Evolutionary conservation across 495 filamentous ascomycete species (phyloP).

Genomic region (Geoglossum glabrum): DNA sequence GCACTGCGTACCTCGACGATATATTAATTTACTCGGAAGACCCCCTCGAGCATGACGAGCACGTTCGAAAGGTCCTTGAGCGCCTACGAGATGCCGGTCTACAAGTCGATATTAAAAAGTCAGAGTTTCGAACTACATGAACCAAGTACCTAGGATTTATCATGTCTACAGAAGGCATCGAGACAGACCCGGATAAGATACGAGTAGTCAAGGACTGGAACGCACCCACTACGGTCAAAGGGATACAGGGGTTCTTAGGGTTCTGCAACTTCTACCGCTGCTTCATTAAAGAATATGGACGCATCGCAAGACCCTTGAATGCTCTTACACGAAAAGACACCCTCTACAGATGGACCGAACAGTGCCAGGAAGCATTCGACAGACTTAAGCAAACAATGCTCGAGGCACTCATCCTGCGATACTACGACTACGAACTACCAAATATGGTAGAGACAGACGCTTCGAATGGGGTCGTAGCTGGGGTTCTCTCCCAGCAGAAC

Average conservation of each 20-base stretch:
- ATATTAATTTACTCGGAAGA: slow-evolving; percentile 7
- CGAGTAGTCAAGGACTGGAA: neutral
- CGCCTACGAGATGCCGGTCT: neutral
- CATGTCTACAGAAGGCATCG: too few relatives aligned
- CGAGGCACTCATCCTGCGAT: slow-evolving; percentile 3
- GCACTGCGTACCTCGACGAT: slow-evolving; percentile 3
- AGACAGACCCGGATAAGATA: neutral
- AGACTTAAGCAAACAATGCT: slow-evolving; percentile 4
- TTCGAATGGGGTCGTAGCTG: slow-evolving; percentile 2
- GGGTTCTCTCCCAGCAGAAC: too few relatives aligned
- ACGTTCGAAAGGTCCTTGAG: slow-evolving; percentile 11
- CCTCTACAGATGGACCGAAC: neutral
- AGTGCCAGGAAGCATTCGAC: slow-evolving; percentile 4
- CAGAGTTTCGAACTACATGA: too few relatives aligned
- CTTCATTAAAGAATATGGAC: slow-evolving; percentile 8
- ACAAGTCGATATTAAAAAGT: neutral
- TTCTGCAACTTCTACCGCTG: slow-evolving; percentile 10
- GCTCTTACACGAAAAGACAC: neutral
- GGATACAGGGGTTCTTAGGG: neutral
- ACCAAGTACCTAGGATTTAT: too few relatives aligned
- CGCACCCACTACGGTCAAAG: neutral
- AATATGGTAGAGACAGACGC: slow-evolving; percentile 14
- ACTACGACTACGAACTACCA: slow-evolving; percentile 6
- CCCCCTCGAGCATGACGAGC: slow-evolving; percentile 1
- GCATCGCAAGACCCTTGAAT: slow-evolving; percentile 6